phyloP scores from a whole-genome alignment of 1,139 yeast genomes.

The Pichia sp. region DNA sequence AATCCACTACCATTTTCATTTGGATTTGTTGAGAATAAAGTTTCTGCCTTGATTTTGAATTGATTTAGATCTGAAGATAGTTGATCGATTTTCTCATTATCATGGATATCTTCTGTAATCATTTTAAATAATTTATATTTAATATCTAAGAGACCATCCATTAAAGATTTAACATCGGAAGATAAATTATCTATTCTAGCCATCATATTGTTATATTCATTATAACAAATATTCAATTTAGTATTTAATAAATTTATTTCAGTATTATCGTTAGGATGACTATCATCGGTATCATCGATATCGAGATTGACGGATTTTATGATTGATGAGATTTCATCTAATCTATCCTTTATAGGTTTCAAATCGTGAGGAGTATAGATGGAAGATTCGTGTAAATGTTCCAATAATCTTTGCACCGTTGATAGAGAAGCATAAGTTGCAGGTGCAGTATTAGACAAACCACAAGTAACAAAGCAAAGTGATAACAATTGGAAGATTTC shows the following conservation, averaged over 20 bases:
- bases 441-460: conserved; percentile 82
- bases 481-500: conserved; percentile 85
- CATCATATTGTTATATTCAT: conserved; percentile 46
- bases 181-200: conserved; percentile 47
- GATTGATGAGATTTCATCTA: conserved; percentile 59
- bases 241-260: conserved; percentile 51
- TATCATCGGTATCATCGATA: conserved; percentile 25
- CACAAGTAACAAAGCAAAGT: conserved; percentile 83
- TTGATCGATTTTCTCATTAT: conserved; percentile 7
- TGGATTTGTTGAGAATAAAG: conserved; percentile 27
- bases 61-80: conserved; percentile 15
- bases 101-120: conserved; percentile 20
- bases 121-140: conserved; percentile 30
- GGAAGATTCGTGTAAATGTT: conserved; percentile 71
- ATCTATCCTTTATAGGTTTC: conserved; percentile 62
- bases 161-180: conserved; percentile 41
- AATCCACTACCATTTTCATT: conserved; percentile 51
- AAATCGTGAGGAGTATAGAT: conserved; percentile 81
- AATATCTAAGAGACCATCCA: conserved; percentile 46
- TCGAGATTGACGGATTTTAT: conserved; percentile 33
- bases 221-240: conserved; percentile 52
- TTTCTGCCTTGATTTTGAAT: conserved; percentile 21
- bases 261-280: conserved; percentile 24
- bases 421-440: conserved; percentile 86
- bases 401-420: conserved; percentile 74